Conservation (phyloP, 371 early-diverging fungal genomes). For the Circinella minor region DNA sequence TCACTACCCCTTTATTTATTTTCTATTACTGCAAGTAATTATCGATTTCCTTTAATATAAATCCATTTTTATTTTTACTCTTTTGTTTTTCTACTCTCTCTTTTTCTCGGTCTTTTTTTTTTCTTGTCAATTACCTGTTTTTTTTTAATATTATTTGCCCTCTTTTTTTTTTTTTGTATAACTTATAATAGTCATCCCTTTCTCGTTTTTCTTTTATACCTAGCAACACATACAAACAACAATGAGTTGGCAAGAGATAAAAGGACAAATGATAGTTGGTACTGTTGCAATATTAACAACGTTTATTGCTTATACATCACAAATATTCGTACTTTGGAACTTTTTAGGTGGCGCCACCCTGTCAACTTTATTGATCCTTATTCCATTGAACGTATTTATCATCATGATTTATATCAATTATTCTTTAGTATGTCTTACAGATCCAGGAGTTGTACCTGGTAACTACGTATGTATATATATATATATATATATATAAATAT, state of each 20-base stretch:
- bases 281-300: conserved; percentile 30
- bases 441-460: conserved; percentile 82
- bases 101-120: too few relatives aligned
- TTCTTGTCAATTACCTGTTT: too few relatives aligned
- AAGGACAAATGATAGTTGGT: conserved; percentile 38
- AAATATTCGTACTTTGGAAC: conserved; percentile 47
- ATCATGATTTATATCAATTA: conserved; percentile 80
- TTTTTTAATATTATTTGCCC: too few relatives aligned
- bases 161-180: neutral
- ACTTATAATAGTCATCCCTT: neutral
- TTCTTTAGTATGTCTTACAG: conserved; percentile 72
- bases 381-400: conserved; percentile 71
- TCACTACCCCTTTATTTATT: too few relatives aligned
- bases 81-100: too few relatives aligned
- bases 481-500: neutral
- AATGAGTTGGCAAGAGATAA: conserved; percentile 23
- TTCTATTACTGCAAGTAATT: too few relatives aligned
- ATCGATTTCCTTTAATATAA: too few relatives aligned
- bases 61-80: too few relatives aligned
- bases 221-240: conserved; percentile 1
- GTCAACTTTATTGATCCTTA: conserved; percentile 48
- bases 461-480: conserved; percentile 57
- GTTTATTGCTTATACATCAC: conserved; percentile 45
- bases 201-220: conserved; percentile 1
- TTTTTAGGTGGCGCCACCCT: conserved; percentile 31